phyloP scores from a whole-genome alignment of 2,329 filamentous ascomycete species.

The Colletotrichum somersetense region DNA sequence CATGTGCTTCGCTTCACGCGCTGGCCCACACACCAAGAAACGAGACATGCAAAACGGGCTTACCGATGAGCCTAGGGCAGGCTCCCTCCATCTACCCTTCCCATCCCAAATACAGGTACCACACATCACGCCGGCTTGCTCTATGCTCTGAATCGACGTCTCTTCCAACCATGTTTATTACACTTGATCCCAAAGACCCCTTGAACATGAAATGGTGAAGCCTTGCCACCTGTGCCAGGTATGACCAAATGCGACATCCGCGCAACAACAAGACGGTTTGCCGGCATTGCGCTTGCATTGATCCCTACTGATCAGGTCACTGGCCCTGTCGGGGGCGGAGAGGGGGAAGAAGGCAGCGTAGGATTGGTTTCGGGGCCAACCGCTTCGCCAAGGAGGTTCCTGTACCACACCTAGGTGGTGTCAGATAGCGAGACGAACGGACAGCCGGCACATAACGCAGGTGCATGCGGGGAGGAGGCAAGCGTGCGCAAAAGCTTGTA shows the following conservation, averaged over 20 bases:
- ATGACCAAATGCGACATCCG: background rate
- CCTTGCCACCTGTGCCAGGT: background rate
- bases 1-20: background rate
- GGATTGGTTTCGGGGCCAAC: slow-evolving; percentile 6
- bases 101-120: background rate
- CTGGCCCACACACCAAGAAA: too few species aligned
- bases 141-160: too few species aligned
- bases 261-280: background rate
- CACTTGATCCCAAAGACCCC: background rate
- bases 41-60: background rate
- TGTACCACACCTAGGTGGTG: background rate
- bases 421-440: background rate
- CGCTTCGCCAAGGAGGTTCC: background rate
- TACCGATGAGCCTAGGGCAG: background rate
- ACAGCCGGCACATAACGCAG: background rate
- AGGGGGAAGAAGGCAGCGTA: background rate
- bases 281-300: too few species aligned
- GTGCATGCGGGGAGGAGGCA: background rate
- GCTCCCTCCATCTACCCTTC: background rate
- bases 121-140: background rate
- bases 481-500: slow-evolving; percentile 2
- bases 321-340: background rate
- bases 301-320: slow-evolving; percentile 7
- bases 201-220: background rate
- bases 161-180: background rate